Conservation (phyloP, 208 protist species). For the Crithidia acanthocephali region DNA sequence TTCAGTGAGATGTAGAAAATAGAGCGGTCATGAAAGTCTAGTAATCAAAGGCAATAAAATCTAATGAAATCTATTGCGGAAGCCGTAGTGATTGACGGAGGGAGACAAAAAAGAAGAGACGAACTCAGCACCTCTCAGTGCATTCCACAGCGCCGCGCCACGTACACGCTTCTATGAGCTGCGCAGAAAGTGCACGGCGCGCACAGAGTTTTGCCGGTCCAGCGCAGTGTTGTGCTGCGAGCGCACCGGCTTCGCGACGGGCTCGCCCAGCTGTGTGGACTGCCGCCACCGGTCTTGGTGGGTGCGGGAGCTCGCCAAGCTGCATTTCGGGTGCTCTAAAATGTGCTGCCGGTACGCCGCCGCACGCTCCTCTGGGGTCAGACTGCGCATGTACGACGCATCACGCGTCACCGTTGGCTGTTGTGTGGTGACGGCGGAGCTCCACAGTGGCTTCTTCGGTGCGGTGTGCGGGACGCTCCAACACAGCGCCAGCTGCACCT, state of each 20-base stretch:
- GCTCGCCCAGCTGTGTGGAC: constrained; percentile 56
- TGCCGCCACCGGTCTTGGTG: constrained; percentile 49
- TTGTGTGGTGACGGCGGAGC: not conserved
- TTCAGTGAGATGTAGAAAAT: too few relatives aligned
- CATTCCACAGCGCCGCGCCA: too few relatives aligned
- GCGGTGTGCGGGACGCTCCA: constrained; percentile 55
- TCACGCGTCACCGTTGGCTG: constrained; percentile 9
- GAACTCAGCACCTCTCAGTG: too few relatives aligned
- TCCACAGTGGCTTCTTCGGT: not conserved
- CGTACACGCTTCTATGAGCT: constrained; percentile 1
- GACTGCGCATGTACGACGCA: constrained; percentile 25
- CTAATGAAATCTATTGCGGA: too few relatives aligned
- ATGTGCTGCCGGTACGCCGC: constrained; percentile 49
- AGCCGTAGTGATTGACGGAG: too few relatives aligned
- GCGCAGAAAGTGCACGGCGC: constrained; percentile 23
- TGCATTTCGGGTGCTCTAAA: constrained; percentile 64
- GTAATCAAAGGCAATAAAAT: not conserved
- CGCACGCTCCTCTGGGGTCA: constrained; percentile 46
- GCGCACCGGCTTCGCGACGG: constrained; percentile 23
- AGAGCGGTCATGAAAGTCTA: too few relatives aligned
- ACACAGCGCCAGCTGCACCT: constrained; percentile 70
- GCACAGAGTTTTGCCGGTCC: constrained; percentile 23
- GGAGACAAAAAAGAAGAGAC: too few relatives aligned
- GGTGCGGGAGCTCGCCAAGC: constrained; percentile 33
- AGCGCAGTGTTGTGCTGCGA: constrained; percentile 22